Conservation (phyloP, 2,329 filamentous ascomycete species). For the Stromatinia cepivora region DNA sequence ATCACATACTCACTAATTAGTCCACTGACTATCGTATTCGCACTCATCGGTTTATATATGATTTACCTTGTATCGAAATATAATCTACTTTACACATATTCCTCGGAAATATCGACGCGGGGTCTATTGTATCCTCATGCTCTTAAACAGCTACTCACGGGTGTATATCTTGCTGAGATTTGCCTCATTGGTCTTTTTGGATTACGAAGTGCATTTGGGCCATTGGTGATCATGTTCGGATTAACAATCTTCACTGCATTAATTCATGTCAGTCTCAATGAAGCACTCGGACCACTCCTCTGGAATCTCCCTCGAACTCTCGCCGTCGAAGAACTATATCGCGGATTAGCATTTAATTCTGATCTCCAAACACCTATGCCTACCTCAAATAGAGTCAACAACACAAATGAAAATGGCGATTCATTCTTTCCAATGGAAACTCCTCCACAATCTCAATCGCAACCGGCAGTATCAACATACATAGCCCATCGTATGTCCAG, state of each 20-base stretch:
- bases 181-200: conserved; percentile 65
- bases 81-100: conserved; percentile 64
- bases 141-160: conserved; percentile 62
- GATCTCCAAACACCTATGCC: conserved; percentile 30
- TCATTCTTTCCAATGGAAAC: conserved; percentile 8
- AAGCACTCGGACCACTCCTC: conserved; percentile 37
- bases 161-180: conserved; percentile 61
- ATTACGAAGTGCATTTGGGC: conserved; percentile 54
- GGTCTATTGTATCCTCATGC: conserved; percentile 64
- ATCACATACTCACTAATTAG: conserved; percentile 66
- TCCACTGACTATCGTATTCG: conserved; percentile 64
- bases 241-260: conserved; percentile 55
- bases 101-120: conserved; percentile 62
- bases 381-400: conserved; percentile 37
- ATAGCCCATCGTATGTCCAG: neutral
- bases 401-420: neutral
- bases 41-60: conserved; percentile 59
- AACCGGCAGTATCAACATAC: conserved; percentile 2
- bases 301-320: conserved; percentile 39
- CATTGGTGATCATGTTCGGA: conserved; percentile 58
- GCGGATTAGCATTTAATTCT: conserved; percentile 36
- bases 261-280: conserved; percentile 49
- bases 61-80: conserved; percentile 67
- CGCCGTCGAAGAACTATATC: conserved; percentile 34
- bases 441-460: neutral